These are phyloP conservation scores for Papiliotrema nemorosa DNA, from an alignment of 1,284 basidiomycete genomes.

Conservation along the genomic window DNA sequence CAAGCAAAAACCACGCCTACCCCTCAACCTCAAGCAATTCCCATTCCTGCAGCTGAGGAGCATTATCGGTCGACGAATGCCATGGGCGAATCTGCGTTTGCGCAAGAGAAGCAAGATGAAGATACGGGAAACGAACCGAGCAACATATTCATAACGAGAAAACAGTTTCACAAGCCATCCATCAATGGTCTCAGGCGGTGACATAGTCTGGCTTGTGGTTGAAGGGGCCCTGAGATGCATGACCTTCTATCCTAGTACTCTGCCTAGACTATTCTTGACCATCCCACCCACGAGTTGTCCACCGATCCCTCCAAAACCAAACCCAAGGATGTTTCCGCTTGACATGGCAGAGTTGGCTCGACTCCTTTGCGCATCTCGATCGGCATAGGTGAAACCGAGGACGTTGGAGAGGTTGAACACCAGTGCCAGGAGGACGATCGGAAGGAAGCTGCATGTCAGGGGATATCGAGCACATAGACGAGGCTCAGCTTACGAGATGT, in stretches of 20 bases:
- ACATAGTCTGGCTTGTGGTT: background rate
- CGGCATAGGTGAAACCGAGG: conserved; percentile 84
- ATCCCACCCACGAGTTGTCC: conserved; percentile 73
- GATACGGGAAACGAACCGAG: background rate
- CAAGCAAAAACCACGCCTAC: conserved; percentile 10
- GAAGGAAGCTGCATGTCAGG: conserved; percentile 62
- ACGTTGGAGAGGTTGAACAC: conserved; percentile 90
- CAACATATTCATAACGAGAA: conserved; percentile 7
- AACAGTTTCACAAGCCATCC: conserved; percentile 3
- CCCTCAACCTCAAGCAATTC: background rate
- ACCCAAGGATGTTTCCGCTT: conserved; percentile 55
- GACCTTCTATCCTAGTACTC: conserved; percentile 53
- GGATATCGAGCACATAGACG: conserved; percentile 15
- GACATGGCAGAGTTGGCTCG: conserved; percentile 69
- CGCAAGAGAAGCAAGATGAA: background rate
- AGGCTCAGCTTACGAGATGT: conserved; percentile 62
- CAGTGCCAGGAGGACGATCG: conserved; percentile 79
- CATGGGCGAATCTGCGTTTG: background rate
- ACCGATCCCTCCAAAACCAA: conserved; percentile 69
- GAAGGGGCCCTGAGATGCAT: no score
- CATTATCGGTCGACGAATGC: background rate
- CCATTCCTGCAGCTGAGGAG: background rate
- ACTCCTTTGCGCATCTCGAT: conserved; percentile 79
- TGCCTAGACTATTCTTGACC: conserved; percentile 74
- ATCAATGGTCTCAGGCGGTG: conserved; percentile 8